phyloP scores from a whole-genome alignment of 2,329 filamentous ascomycete species.

The Metarhizium sp. region DNA sequence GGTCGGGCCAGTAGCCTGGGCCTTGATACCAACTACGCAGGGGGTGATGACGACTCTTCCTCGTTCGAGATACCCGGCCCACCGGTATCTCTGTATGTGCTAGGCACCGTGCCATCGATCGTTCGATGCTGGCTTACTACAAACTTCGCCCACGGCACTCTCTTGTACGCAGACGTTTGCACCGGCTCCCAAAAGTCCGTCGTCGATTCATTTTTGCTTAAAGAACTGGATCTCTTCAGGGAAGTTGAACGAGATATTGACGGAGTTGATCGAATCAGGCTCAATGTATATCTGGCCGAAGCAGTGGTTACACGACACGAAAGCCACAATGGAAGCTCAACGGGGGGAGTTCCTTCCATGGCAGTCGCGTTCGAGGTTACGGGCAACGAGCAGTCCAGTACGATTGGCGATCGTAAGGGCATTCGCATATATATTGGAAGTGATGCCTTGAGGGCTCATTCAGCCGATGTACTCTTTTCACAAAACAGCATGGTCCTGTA shows the following conservation, averaged over 20 bases:
- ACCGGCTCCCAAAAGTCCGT: conserved; percentile 83
- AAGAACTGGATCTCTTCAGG: conserved; percentile 61
- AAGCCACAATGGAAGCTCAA: conserved; percentile 63
- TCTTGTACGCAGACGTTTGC: conserved; percentile 87
- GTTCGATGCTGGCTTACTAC: conserved; percentile 92
- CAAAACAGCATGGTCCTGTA: conserved; percentile 83
- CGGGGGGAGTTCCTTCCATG: conserved; percentile 63
- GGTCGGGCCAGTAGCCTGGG: conserved; percentile 83
- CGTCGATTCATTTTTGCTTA: conserved; percentile 66
- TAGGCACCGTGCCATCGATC: conserved; percentile 86
- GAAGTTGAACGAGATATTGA: conserved; percentile 58
- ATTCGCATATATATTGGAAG: conserved; percentile 88
- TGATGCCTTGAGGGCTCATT: conserved; percentile 76
- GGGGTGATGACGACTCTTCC: conserved; percentile 55
- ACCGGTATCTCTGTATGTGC: conserved; percentile 73
- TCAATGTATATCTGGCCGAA: conserved; percentile 84
- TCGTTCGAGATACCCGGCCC: conserved; percentile 64
- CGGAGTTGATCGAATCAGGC: conserved; percentile 58
- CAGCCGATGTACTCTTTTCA: conserved; percentile 84
- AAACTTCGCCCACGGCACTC: conserved; percentile 78
- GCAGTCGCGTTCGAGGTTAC: conserved; percentile 69
- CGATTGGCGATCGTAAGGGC: conserved; percentile 35
- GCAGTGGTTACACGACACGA: conserved; percentile 72
- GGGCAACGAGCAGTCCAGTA: conserved; percentile 38
- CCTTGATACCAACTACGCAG: conserved; percentile 60